Conservation (phyloP, 148 eudicot genomes). For the Chenopodium formosanum region DNA sequence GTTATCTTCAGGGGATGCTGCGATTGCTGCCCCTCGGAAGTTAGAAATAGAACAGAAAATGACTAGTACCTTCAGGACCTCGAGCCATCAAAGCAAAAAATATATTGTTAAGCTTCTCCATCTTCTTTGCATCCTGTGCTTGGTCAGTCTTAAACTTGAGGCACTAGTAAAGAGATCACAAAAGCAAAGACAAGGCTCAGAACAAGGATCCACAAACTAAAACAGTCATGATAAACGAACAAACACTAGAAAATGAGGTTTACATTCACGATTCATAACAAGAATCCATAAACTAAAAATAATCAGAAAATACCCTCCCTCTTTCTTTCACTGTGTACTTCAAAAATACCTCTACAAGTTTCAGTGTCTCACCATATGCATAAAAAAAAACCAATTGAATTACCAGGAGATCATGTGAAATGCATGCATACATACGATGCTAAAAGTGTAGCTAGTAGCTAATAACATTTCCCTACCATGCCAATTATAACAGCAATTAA, state of each 20-base stretch:
- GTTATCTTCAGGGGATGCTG: background rate
- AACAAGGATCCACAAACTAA: background rate
- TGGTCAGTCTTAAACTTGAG: constrained; percentile 94
- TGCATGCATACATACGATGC: background rate
- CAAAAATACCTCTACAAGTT: background rate
- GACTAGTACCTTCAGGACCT: constrained; percentile 77
- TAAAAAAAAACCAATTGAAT: background rate
- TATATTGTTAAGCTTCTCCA: constrained; percentile 91
- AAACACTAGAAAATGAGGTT: background rate
- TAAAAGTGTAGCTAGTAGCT: background rate
- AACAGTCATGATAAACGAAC: background rate
- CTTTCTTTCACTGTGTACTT: background rate
- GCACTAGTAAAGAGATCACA: constrained; percentile 43
- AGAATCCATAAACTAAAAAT: no score
- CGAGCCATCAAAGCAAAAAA: constrained; percentile 90
- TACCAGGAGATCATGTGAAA: background rate
- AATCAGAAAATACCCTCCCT: background rate
- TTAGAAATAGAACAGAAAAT: background rate
- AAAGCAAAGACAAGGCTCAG: background rate
- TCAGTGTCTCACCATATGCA: background rate
- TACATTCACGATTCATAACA: background rate
- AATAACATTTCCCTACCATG: no score
- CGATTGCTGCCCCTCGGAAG: background rate
- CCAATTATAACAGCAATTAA: background rate
- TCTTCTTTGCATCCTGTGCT: constrained; percentile 89